Conservation (phyloP, 148 eudicot species). For the Chenopodium suecicum region DNA sequence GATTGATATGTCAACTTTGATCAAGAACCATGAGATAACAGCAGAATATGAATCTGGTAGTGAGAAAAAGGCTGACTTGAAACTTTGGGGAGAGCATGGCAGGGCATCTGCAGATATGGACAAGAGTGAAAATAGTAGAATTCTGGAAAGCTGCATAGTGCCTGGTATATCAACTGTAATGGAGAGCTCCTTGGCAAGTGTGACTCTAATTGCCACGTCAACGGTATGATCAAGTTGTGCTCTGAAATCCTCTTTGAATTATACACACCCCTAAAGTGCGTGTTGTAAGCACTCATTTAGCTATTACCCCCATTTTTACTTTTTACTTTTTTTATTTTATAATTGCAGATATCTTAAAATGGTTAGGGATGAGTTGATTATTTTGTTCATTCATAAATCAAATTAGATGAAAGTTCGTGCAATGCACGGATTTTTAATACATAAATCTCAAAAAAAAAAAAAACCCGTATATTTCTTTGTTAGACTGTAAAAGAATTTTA, state of each 20-base stretch:
- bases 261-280: background rate
- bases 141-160: background rate
- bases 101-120: background rate
- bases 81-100: background rate
- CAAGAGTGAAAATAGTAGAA: background rate
- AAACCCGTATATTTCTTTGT: too few relatives aligned
- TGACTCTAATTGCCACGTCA: background rate
- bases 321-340: background rate
- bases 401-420: too few relatives aligned
- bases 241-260: background rate
- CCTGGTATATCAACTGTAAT: background rate
- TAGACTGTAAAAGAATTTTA: too few relatives aligned
- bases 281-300: background rate
- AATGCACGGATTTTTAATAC: too few relatives aligned
- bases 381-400: too few relatives aligned
- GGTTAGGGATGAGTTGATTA: background rate
- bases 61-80: background rate
- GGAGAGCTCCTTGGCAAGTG: conserved; percentile 7
- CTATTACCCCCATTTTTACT: background rate
- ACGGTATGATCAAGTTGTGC: conserved; percentile 11
- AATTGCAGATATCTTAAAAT: background rate
- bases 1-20: background rate
- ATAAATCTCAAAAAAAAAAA: too few relatives aligned
- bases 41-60: background rate
- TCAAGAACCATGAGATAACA: background rate